Conservation (phyloP, 2,329 filamentous ascomycete genomes). For the Colletotrichum sublineola region DNA sequence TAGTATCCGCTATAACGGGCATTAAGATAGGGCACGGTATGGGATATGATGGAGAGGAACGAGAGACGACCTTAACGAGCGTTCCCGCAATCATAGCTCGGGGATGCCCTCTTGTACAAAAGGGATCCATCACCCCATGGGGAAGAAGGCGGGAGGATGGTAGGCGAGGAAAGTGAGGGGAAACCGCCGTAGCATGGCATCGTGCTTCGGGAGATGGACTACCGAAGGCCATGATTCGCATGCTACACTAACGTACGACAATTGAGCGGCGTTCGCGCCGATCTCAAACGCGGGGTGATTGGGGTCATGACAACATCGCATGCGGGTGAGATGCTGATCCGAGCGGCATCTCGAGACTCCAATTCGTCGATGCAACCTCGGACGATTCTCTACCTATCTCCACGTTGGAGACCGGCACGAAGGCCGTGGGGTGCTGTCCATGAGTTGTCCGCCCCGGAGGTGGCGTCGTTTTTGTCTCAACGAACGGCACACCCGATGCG, state of each 20-base stretch:
- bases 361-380: conserved; percentile 10
- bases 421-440: not conserved
- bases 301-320: conserved; percentile 18
- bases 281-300: conserved; percentile 14
- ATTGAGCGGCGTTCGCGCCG: conserved; percentile 19
- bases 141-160: conserved; percentile 1
- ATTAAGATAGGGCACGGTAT: not conserved
- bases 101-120: conserved; percentile 9
- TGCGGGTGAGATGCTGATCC: conserved; percentile 17
- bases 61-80: not conserved
- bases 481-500: not conserved
- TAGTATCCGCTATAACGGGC: not conserved
- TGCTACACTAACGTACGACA: not conserved
- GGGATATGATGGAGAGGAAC: not conserved
- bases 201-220: conserved; percentile 25
- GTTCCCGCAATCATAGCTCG: not conserved
- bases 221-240: conserved; percentile 12
- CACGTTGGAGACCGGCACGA: conserved; percentile 4
- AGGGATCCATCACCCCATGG: conserved; percentile 22
- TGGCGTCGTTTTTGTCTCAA: conserved; percentile 1
- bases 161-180: conserved; percentile 17
- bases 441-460: not conserved
- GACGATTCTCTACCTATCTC: not conserved
- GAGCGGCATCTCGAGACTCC: conserved; percentile 2
- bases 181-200: conserved; percentile 7